A percentile compares a stretch with the other conserved stretches of the same genome.
phyloP scores from a whole-genome alignment of 1,284 basidiomycete species.

The Naganishia cerealis region DNA sequence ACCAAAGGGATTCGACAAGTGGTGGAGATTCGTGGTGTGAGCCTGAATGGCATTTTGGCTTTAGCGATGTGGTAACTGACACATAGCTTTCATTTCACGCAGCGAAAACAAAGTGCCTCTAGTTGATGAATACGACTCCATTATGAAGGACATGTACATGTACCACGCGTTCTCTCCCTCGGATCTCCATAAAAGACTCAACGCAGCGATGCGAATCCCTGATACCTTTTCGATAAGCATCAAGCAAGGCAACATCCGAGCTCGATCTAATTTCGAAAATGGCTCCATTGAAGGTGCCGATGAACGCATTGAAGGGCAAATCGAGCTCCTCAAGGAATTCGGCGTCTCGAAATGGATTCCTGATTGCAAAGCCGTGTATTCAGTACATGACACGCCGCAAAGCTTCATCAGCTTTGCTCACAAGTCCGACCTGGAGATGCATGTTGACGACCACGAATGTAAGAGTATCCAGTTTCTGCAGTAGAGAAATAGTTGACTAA shows the following conservation, averaged over 20 bases:
- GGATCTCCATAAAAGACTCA: constrained; percentile 64
- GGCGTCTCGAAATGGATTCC: constrained; percentile 45
- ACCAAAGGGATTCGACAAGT: constrained; percentile 61
- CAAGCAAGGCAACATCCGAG: constrained; percentile 39
- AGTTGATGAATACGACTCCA: constrained; percentile 53
- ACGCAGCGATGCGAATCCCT: constrained; percentile 35
- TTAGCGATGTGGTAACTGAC: neutral
- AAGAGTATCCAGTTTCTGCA: constrained; percentile 35
- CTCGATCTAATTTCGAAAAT: constrained; percentile 37
- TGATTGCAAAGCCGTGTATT: constrained; percentile 46
- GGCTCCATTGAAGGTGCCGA: constrained; percentile 38
- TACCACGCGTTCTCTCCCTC: constrained; percentile 56
- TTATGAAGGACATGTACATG: constrained; percentile 45
- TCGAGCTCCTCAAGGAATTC: constrained; percentile 40
- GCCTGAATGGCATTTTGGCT: constrained; percentile 30
- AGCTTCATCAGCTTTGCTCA: constrained; percentile 57
- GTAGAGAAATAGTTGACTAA: neutral
- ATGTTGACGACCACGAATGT: constrained; percentile 56
- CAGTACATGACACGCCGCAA: constrained; percentile 55
- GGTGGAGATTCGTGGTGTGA: constrained; percentile 62
- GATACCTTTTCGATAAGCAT: constrained; percentile 42
- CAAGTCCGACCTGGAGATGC: constrained; percentile 53
- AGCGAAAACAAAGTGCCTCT: constrained; percentile 57
- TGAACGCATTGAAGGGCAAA: constrained; percentile 47
- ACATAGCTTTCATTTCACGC: neutral